Percentiles rank a stretch among this genome's conserved stretches.
These are phyloP conservation scores for Aureobasidium sp. DNA, from an alignment of 2,329 filamentous ascomycete genomes.

Conservation along the genomic window DNA sequence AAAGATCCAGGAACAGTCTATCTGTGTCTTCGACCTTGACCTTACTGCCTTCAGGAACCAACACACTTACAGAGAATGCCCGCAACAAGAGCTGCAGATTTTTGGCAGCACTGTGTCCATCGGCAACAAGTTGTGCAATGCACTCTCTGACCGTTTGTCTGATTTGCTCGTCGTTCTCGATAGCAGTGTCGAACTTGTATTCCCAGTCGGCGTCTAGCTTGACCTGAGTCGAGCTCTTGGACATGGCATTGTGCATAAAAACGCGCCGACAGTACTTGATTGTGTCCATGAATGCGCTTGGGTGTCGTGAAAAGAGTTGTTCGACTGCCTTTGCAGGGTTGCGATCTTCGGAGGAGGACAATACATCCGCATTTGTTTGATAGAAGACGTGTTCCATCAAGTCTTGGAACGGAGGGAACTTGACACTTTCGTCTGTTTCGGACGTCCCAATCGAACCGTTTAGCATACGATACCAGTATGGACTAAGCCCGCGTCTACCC, in stretches of 20 bases:
- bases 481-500: constrained; percentile 78
- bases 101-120: constrained; percentile 24
- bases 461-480: constrained; percentile 61
- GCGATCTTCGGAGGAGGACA: background rate
- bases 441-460: constrained; percentile 37
- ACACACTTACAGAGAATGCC: constrained; percentile 16
- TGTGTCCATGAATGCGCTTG: constrained; percentile 58
- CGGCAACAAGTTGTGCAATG: constrained; percentile 32
- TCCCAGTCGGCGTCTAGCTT: constrained; percentile 78
- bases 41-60: background rate
- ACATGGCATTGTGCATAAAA: constrained; percentile 51
- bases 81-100: constrained; percentile 15
- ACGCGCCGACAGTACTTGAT: constrained; percentile 62
- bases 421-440: constrained; percentile 23
- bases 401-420: constrained; percentile 39
- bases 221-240: constrained; percentile 35
- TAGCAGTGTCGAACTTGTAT: constrained; percentile 63
- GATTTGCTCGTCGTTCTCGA: constrained; percentile 62
- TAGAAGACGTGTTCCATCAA: constrained; percentile 29
- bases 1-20: constrained; percentile 46
- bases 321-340: background rate
- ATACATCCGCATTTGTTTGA: background rate
- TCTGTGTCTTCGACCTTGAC: constrained; percentile 16
- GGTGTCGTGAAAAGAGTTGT: constrained; percentile 16
- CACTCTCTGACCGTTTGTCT: constrained; percentile 54